These are phyloP conservation scores for Lenwebbia sp. DNA, from an alignment of 345 rosid species.

Conservation along the genomic window DNA sequence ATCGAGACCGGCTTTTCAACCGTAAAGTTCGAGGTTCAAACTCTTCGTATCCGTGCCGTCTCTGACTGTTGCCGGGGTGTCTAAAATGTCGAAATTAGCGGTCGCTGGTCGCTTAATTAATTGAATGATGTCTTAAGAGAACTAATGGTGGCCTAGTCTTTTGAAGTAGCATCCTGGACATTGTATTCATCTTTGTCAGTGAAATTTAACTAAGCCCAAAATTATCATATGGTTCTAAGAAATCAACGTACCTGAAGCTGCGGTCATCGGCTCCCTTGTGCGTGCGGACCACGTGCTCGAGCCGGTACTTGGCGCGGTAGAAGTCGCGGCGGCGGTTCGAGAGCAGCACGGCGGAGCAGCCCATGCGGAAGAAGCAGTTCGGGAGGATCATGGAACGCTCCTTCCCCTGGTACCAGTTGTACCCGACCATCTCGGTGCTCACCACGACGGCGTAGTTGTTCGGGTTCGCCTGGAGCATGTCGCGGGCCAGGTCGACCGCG, in stretches of 20 bases:
- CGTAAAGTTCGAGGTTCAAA: background rate
- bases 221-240: background rate
- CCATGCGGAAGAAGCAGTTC: slow-evolving; percentile 87
- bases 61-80: background rate
- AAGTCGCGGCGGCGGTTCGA: slow-evolving; percentile 80
- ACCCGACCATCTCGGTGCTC: slow-evolving; percentile 92
- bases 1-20: background rate
- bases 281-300: slow-evolving; percentile 82
- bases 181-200: background rate
- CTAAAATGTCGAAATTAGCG: background rate
- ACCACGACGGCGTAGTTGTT: slow-evolving; percentile 76
- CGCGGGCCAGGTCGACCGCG: slow-evolving; percentile 72
- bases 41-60: background rate
- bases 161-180: background rate
- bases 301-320: slow-evolving; percentile 68
- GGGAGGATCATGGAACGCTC: slow-evolving; percentile 85
- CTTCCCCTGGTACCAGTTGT: slow-evolving; percentile 73
- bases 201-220: background rate
- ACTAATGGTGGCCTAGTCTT: background rate
- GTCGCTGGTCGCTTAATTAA: background rate
- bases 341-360: slow-evolving; percentile 71
- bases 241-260: slow-evolving; percentile 61
- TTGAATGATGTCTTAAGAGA: background rate
- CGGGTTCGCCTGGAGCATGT: slow-evolving; percentile 85
- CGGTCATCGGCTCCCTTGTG: slow-evolving; percentile 94